Evolutionary conservation across 805 yeast genomes (phyloP), one percentile per base, ranked within the genome.

Genomic region (Metschnikowia orientalis): DNA sequence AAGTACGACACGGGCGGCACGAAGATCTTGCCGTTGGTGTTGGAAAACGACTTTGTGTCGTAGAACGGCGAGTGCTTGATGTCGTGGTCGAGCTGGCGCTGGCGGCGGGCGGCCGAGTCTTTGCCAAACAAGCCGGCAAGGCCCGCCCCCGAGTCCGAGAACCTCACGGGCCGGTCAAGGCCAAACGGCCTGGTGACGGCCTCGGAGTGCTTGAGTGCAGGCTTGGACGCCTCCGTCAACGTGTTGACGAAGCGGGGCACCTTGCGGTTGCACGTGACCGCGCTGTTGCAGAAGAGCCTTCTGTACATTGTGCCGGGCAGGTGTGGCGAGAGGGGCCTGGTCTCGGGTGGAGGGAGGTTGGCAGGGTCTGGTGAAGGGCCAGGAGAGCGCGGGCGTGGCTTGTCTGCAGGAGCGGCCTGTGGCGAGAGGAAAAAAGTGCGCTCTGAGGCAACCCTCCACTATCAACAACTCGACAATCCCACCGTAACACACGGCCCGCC

Each of bases 21-120:
- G 63, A 88, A 92, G 42, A 89, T 68, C 59, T 88, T 87, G 15
- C 97, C 98, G 23, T 78, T 73, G 2, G 90, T 84, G 46, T 80
- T 81, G 19, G 30, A 42, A 32, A 49, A 66, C 2, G 70, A 63
- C 38, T 64, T 63, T 21, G 66, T 53, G 35, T 66, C 72, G 38
- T 61, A 65, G 44, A 65, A 59, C 5, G 69, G 68, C 9, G 71
- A 65, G 42, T 66, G 72, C 20, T 53, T 54, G 24, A 66, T 53
- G 29, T 66, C 72, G 38, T 63, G 63, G 32, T 66, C 67, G 29
- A 66, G 51, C 30, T 60, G 56, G 39, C 55, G 51, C 34, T 63
- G 67, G 40, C 70, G 51, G 30, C 51, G 47, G 26, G 61, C 69
- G 37, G 53, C 56, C 5, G 69, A 67, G 31, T 56, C 62, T 11